Evolutionary conservation across 2,329 filamentous ascomycete species (phyloP).

Genomic region (Cercospora sp.): DNA sequence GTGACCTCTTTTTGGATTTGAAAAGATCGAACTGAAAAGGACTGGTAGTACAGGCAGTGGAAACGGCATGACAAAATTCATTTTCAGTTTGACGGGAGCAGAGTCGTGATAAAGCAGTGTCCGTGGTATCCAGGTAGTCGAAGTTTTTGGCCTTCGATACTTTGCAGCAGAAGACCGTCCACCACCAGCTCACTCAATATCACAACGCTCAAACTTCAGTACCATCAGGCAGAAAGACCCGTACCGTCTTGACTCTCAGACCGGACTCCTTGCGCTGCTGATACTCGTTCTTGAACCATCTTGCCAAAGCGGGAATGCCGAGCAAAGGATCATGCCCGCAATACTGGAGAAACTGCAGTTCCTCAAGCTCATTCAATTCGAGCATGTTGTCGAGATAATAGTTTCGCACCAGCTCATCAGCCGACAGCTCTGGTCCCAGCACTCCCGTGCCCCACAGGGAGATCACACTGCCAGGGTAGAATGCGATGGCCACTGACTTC

Average conservation of each 20-base stretch:
- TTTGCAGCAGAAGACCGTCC: not conserved
- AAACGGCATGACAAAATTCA: not conserved
- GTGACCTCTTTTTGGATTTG: too few relatives aligned
- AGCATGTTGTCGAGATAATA: conserved; percentile 5
- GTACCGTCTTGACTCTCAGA: not conserved
- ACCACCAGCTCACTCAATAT: not conserved
- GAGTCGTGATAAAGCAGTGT: not conserved
- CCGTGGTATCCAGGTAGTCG: not conserved
- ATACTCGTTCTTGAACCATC: conserved; percentile 9
- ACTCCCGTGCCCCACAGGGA: not conserved
- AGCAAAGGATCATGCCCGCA: not conserved
- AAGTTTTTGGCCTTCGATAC: not conserved
- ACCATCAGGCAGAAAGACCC: not conserved
- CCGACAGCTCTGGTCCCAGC: not conserved
- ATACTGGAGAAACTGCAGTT: not conserved
- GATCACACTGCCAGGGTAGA: not conserved
- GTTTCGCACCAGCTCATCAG: not conserved
- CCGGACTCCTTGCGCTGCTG: not conserved
- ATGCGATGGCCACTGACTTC: conserved; percentile 9
- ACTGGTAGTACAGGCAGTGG: too few relatives aligned
- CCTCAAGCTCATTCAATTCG: not conserved
- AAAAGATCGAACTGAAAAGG: too few relatives aligned
- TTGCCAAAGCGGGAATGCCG: not conserved
- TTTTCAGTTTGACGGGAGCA: not conserved
- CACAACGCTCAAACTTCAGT: not conserved